Base-by-base conservation (phyloP, 2,329 filamentous ascomycete genomes). In the Arthroderma uncinatum region DNA sequence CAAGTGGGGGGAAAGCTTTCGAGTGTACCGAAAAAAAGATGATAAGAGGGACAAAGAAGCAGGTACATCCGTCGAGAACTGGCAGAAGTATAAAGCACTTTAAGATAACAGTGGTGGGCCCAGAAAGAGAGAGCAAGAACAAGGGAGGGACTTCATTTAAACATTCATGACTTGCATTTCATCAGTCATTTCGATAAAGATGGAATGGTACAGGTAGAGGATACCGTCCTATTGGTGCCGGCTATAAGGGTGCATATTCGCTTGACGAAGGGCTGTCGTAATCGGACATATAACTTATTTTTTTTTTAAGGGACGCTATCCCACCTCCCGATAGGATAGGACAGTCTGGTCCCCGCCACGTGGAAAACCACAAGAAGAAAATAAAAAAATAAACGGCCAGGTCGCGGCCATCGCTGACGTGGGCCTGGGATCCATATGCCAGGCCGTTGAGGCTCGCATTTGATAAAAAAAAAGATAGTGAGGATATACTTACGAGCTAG, bases 311-410 rank as follows among this genome's bases (percentile, higher is more conserved):
- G 21, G 44, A 48, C 6, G 19, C n/a, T n/a, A n/a, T n/a, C n/a
- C n/a, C n/a, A n/a, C n/a, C n/a, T n/a, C n/a, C 7, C 19, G 19
- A 19, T 16, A 16, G 37, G 37, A 40, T 8, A 42, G n/a, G 4
- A 9, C 16, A 28, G 44, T 48, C 44, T n/a, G 44, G 44, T 48
- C 44, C 44, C 44, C 44, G 25, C 44, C 44, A 48, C 44, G 44
- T 48, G 44, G 44, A 34, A 9, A 48, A 48, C 44, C 25, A 21
- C 44, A 48, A 21, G n/a, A 14, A 12, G 44, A 30, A 12, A 14
- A n/a, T 16, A n/a, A 48, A 48, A 47, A 16, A 47, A 47, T 19
- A 48, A 30, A 16, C 21, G 44, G 10, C 12, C 44, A 25, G 44
- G 44, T 48, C 44, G 44, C 21, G 40, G 40, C 8, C 16, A 48